Evolutionary conservation across 2,329 filamentous ascomycete species (phyloP).

Genomic region (Aspergillus fijiensis): DNA sequence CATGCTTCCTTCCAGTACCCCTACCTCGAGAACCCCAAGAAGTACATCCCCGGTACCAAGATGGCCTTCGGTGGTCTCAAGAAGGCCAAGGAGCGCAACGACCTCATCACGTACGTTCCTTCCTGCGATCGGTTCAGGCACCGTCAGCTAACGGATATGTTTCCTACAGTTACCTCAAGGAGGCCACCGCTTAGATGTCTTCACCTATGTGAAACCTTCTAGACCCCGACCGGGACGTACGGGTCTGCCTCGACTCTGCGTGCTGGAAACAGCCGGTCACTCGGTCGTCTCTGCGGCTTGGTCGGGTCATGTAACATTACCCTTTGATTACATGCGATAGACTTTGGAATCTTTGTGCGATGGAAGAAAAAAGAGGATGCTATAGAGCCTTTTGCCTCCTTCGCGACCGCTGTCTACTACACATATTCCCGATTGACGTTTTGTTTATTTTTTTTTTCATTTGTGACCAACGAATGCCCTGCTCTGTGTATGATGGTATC

Average conservation of each 20-base stretch:
- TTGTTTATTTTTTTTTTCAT: slow-evolving; percentile 20
- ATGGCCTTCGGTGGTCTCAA: slow-evolving; percentile 99
- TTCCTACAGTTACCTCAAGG: slow-evolving; percentile 39
- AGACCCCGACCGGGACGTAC: slow-evolving; percentile 8
- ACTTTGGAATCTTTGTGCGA: slow-evolving; percentile 24
- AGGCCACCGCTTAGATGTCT: slow-evolving; percentile 36
- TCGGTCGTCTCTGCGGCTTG: slow-evolving; percentile 18
- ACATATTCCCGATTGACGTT: slow-evolving; percentile 18
- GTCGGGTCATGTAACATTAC: slow-evolving; percentile 43
- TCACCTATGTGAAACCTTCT: slow-evolving; percentile 4
- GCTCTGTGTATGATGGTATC: slow-evolving; percentile 24
- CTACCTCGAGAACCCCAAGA: slow-evolving; percentile 99
- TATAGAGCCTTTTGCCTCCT: slow-evolving; percentile 26
- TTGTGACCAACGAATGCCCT: slow-evolving; percentile 4
- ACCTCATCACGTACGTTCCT: slow-evolving; percentile 84
- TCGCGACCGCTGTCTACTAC: slow-evolving; percentile 18
- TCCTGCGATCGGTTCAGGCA: not conserved
- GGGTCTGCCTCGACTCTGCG: slow-evolving; percentile 6
- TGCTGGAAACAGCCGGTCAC: slow-evolving; percentile 26
- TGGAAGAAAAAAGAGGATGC: slow-evolving; percentile 22
- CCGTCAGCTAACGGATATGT: slow-evolving; percentile 18
- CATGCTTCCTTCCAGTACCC: slow-evolving; percentile 62
- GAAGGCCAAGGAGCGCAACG: slow-evolving; percentile 99
- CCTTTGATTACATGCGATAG: slow-evolving; percentile 37
- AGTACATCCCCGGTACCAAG: slow-evolving; percentile 99